Evolutionary conservation across 805 yeast species (phyloP).

Genomic region (Wickerhamiella sorbophila): DNA sequence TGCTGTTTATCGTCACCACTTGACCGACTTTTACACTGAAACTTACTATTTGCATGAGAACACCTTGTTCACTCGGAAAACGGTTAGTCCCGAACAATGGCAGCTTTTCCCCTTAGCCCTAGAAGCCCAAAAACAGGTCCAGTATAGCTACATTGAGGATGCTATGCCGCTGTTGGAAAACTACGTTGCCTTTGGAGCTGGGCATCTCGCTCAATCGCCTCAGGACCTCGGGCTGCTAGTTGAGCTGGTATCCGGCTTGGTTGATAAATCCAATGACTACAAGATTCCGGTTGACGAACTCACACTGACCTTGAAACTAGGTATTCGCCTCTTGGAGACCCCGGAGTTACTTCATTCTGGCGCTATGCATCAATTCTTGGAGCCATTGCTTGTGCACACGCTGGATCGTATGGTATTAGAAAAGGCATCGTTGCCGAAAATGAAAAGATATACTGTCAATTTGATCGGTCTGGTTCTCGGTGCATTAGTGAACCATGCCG

Average conservation of each 20-base stretch:
- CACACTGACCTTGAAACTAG: constrained; percentile 32
- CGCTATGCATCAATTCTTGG: constrained; percentile 9
- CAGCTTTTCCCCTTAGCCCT: constrained; percentile 41
- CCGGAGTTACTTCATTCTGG: constrained; percentile 15
- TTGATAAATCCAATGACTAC: constrained; percentile 12
- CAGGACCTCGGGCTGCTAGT: constrained; percentile 34
- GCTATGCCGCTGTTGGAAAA: constrained; percentile 59
- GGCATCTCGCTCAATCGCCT: constrained; percentile 27
- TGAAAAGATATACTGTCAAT: constrained; percentile 30
- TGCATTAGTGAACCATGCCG: constrained; percentile 47
- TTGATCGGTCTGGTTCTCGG: constrained; percentile 51
- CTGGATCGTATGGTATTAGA: constrained; percentile 10
- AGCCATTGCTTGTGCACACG: constrained; percentile 7
- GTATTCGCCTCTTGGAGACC: constrained; percentile 29
- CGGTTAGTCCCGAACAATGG: constrained; percentile 65
- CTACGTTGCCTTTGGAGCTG: constrained; percentile 47
- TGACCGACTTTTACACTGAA: constrained; percentile 66
- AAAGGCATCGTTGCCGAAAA: constrained; percentile 1
- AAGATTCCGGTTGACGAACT: constrained; percentile 30
- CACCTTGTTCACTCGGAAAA: constrained; percentile 45
- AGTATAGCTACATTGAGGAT: constrained; percentile 60
- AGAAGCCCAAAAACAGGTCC: constrained; percentile 27
- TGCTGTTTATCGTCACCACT: constrained; percentile 46
- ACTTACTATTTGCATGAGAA: constrained; percentile 61
- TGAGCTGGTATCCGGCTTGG: constrained; percentile 29